These are phyloP conservation scores for Mrakia hoshinonis DNA, from an alignment of 768 basidiomycete genomes.

Conservation along the genomic window DNA sequence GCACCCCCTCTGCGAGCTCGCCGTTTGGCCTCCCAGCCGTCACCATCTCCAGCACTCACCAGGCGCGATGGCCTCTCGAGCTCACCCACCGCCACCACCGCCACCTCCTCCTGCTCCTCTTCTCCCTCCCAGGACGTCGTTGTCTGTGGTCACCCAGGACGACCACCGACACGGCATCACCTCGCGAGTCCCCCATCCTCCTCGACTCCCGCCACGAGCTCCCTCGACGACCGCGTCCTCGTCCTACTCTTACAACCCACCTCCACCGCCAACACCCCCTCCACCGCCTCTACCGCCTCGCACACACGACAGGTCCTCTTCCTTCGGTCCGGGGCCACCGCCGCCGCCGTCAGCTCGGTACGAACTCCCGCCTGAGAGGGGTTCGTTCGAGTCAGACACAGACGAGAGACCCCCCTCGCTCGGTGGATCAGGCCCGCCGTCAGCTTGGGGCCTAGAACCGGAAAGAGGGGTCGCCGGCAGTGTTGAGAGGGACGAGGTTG, in stretches of 20 bases:
- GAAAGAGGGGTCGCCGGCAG: neutral
- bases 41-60: no score
- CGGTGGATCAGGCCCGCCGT: neutral
- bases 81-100: neutral
- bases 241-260: neutral
- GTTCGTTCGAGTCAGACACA: neutral
- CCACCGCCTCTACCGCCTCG: neutral
- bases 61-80: neutral
- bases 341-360: conserved; percentile 1
- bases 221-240: neutral
- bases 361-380: neutral
- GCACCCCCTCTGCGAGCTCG: no score
- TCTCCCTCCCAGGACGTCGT: neutral
- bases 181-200: neutral
- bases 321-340: neutral
- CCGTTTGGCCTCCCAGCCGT: no score
- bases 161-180: neutral
- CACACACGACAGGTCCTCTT: neutral
- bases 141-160: neutral
- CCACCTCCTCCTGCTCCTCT: neutral
- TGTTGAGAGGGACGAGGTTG: neutral
- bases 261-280: neutral
- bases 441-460: neutral
- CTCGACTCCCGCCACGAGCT: conserved; percentile 13
- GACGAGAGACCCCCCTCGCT: neutral